Percentiles rank a stretch among this genome's conserved stretches.
phyloP scores from a whole-genome alignment of 2,329 filamentous ascomycete genomes.

The Huntiella decipiens region DNA sequence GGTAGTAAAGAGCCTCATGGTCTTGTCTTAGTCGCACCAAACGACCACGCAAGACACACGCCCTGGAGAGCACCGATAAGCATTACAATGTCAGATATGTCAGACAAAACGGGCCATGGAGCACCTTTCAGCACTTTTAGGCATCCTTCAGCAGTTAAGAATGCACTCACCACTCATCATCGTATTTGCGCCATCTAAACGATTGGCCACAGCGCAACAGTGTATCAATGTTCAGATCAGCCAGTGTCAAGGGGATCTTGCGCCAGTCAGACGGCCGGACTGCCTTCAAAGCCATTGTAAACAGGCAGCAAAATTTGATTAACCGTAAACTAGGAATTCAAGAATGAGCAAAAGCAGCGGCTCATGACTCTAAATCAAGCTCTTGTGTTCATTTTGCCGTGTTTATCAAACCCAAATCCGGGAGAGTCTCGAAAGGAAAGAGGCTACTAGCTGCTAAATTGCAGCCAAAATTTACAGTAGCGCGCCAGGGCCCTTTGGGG shows the following conservation, averaged over 20 bases:
- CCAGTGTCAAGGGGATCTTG: slow-evolving; percentile 62
- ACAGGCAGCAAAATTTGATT: not conserved
- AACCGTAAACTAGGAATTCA: not conserved
- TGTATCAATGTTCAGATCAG: slow-evolving; percentile 85
- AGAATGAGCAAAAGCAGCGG: slow-evolving; percentile 1
- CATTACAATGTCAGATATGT: slow-evolving; percentile 7
- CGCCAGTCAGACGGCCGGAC: slow-evolving; percentile 36
- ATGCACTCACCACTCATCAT: slow-evolving; percentile 54
- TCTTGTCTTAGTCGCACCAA: slow-evolving; percentile 78
- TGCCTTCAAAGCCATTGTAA: slow-evolving; percentile 5
- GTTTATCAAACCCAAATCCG: no score
- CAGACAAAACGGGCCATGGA: not conserved
- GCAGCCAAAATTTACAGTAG: not conserved
- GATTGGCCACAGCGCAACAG: slow-evolving; percentile 90
- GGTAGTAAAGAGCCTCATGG: slow-evolving; percentile 58
- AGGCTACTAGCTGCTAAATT: not conserved
- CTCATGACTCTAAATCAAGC: not conserved
- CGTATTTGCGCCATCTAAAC: slow-evolving; percentile 80
- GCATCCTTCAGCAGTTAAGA: not conserved
- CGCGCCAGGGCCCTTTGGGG: no score
- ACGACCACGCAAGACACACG: slow-evolving; percentile 68
- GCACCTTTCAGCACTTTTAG: no score
- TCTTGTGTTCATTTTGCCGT: not conserved
- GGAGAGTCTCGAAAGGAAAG: no score
- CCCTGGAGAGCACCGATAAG: slow-evolving; percentile 26